Evolutionary conservation across 441 rosid genomes (phyloP), one percentile per base, ranked within the genome.

Genomic region (Euphorbia celastroides): DNA sequence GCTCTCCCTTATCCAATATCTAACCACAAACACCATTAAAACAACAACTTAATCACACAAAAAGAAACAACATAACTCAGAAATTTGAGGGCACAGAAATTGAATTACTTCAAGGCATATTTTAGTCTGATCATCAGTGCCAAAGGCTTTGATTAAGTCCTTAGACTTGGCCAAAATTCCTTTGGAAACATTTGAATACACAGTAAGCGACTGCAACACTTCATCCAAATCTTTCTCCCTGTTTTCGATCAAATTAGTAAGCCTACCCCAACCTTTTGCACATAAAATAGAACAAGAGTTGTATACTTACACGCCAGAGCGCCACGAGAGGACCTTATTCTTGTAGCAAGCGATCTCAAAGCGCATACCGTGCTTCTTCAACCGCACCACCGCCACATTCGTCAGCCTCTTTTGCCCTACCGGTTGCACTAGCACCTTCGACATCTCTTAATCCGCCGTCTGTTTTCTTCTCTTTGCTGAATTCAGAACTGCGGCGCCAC

Each of bases 281-380:
- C 20, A 55, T 30, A 19, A 5, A 25, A 31, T 7, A 36, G 14
- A 38, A 20, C 44, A 22, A 34, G 7, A 42, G 56, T 12, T 22
- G n/a, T 26, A 25, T 3, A 67, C 96, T 82, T 78, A 94, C 99
- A 88, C 96, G 78, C 88, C 85, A 23, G 97, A 88, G 57, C 99
- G 99, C 99, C 99, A 94, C 3, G 98, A 94, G 57, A 94, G 97
- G 84, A 94, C 98, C 80, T 94, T 89, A 79, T 94, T 92, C 86
- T 90, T 90, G 87, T 83, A 94, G 77, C 99, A 92, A 67, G 99
- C 98, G 30, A 92, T 92, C 83, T 94, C 99, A 79, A 92, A 94
- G 61, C 99, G 97, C 63, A 81, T 81, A 2, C 99, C 97, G 58
- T 81, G 85, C 75, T 88, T 92, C 72, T 94, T 94, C 66, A 94